phyloP scores from a whole-genome alignment of 371 early-diverging fungal species.

The Mortierella sp. region DNA sequence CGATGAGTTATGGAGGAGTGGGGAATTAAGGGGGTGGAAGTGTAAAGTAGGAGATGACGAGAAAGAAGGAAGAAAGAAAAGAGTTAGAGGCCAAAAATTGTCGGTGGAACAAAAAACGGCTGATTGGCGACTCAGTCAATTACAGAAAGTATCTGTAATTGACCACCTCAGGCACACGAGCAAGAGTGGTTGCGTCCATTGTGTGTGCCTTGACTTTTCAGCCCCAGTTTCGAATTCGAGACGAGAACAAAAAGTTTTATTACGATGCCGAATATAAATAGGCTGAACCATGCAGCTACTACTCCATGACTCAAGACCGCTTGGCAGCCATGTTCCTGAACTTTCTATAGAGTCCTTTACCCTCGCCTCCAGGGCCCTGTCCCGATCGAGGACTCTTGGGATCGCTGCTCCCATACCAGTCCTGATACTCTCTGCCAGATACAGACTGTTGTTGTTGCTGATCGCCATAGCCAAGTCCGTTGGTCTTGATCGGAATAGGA shows the following conservation, averaged over 20 bases:
- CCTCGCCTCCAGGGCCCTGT: slow-evolving; percentile 6
- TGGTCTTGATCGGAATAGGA: background rate
- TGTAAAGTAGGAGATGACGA: background rate
- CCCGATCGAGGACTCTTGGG: background rate
- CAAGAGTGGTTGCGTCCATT: background rate
- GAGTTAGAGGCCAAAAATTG: background rate
- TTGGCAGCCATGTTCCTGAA: slow-evolving; percentile 25
- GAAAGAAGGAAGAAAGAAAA: background rate
- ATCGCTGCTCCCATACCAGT: background rate
- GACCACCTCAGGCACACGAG: background rate
- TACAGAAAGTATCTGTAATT: background rate
- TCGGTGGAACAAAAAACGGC: background rate
- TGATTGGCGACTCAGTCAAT: background rate
- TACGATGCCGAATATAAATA: too few species aligned
- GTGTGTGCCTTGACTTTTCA: background rate
- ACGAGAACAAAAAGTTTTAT: too few species aligned
- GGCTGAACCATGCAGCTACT: too few species aligned
- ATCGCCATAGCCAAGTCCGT: background rate
- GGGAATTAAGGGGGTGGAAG: background rate
- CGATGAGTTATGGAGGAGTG: background rate
- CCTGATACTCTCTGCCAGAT: slow-evolving; percentile 11
- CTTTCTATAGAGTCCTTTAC: slow-evolving; percentile 23
- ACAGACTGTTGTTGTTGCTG: background rate
- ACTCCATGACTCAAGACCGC: slow-evolving; percentile 14
- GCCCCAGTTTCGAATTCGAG: too few species aligned